These are phyloP conservation scores for Aspergillus baeticus DNA, from an alignment of 495 filamentous ascomycete species.

Conservation along the genomic window DNA sequence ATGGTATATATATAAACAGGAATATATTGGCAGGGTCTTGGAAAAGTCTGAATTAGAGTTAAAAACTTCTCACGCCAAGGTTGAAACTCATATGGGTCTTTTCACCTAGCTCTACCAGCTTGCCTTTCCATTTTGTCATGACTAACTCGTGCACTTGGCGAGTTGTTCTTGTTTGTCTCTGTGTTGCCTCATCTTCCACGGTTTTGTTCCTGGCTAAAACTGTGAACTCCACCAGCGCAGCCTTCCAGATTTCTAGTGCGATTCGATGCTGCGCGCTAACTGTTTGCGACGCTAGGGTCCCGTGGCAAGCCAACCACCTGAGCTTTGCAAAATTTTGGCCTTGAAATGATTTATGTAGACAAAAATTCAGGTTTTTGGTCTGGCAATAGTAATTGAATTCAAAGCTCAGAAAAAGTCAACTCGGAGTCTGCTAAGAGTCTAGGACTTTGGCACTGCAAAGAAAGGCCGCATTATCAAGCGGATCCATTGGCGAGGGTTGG, in stretches of 20 bases:
- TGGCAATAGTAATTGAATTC: not conserved
- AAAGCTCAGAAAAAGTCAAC: too few relatives aligned
- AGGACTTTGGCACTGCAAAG: too few relatives aligned
- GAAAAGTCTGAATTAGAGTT: too few relatives aligned
- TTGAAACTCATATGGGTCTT: too few relatives aligned
- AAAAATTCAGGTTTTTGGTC: not conserved
- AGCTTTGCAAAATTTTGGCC: not conserved
- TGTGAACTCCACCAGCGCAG: not conserved
- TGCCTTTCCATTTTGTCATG: too few relatives aligned
- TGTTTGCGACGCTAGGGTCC: not conserved
- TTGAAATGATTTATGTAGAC: not conserved
- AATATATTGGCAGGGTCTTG: too few relatives aligned
- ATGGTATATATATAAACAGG: too few relatives aligned
- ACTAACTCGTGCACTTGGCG: too few relatives aligned
- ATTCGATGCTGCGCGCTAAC: conserved; percentile 3
- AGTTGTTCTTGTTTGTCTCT: not conserved
- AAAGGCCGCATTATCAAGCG: not conserved
- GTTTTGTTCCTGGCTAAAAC: not conserved
- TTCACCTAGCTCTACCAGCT: too few relatives aligned
- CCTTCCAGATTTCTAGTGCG: not conserved
- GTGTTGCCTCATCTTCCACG: not conserved
- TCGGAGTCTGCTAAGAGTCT: too few relatives aligned
- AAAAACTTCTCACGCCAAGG: too few relatives aligned
- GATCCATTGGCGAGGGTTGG: not conserved
- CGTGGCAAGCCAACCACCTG: not conserved